phyloP scores from a whole-genome alignment of 805 yeast genomes.

The Hanseniaspora pseudoguilliermondii region DNA sequence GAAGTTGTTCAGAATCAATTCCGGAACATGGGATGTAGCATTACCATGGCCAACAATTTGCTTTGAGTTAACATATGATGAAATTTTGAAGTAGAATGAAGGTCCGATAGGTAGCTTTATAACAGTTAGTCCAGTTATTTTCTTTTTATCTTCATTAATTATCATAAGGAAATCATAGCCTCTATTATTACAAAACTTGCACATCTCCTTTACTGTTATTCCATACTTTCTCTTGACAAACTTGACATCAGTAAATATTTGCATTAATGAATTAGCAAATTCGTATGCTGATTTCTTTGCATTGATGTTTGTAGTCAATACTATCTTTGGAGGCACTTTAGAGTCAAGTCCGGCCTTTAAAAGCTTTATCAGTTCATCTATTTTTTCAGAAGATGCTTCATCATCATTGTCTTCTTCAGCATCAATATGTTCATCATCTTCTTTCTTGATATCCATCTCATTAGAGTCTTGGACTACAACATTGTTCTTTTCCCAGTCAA shows the following conservation, averaged over 20 bases:
- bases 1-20: slow-evolving; percentile 81
- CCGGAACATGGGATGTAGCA: slow-evolving; percentile 85
- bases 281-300: slow-evolving; percentile 82
- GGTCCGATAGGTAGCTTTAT: slow-evolving; percentile 94
- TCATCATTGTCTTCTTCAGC: slow-evolving; percentile 14
- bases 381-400: background rate
- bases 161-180: slow-evolving; percentile 80
- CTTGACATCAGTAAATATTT: slow-evolving; percentile 70
- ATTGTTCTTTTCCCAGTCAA: slow-evolving; percentile 27
- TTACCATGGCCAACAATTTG: slow-evolving; percentile 78
- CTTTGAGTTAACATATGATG: slow-evolving; percentile 64
- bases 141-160: slow-evolving; percentile 86
- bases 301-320: slow-evolving; percentile 76
- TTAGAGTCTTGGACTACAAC: slow-evolving; percentile 22
- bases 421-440: slow-evolving; percentile 7
- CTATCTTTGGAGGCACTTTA: slow-evolving; percentile 70
- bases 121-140: slow-evolving; percentile 81
- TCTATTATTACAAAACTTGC: slow-evolving; percentile 65
- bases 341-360: slow-evolving; percentile 28
- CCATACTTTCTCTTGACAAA: slow-evolving; percentile 81
- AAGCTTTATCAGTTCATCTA: slow-evolving; percentile 30
- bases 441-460: slow-evolving; percentile 17
- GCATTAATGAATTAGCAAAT: slow-evolving; percentile 76
- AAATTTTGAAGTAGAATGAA: slow-evolving; percentile 75
- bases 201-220: slow-evolving; percentile 75